Conservation (phyloP, 169 alveolate genomes). For the Eimeria tenella region DNA sequence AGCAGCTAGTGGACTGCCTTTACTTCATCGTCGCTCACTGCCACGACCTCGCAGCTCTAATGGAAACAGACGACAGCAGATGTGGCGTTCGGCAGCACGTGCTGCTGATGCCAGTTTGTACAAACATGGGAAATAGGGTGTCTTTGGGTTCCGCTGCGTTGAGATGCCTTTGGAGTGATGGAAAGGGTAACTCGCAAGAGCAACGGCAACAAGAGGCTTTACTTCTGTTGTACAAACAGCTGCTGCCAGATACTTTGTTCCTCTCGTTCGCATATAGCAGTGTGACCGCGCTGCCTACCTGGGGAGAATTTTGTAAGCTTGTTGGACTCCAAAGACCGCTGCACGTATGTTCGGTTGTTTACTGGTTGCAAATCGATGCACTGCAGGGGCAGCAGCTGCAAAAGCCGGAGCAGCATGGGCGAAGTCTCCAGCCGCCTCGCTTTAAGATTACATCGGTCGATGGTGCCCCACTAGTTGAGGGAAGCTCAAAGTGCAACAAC, state of each 20-base stretch:
- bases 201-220: not conserved
- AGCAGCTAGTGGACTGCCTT: conserved; percentile 35
- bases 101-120: conserved; percentile 30
- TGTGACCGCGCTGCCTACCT: conserved; percentile 20
- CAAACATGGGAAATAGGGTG: not conserved
- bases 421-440: not conserved
- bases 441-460: not conserved
- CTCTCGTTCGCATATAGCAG: not conserved
- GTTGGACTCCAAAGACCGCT: conserved; percentile 22
- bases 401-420: conserved; percentile 11
- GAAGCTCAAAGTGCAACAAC: not conserved
- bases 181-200: not conserved
- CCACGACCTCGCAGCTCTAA: conserved; percentile 3
- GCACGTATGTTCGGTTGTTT: conserved; percentile 19
- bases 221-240: conserved; percentile 47
- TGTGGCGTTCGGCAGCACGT: not conserved
- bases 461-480: not conserved
- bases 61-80: not conserved
- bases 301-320: conserved; percentile 24
- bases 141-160: conserved; percentile 6
- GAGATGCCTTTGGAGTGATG: conserved; percentile 9
- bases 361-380: not conserved
- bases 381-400: not conserved
- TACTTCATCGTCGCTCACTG: conserved; percentile 31
- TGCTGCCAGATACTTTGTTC: conserved; percentile 37